Evolutionary conservation across 2,329 filamentous ascomycete species (phyloP).

Genomic region (Alternaria sp.): DNA sequence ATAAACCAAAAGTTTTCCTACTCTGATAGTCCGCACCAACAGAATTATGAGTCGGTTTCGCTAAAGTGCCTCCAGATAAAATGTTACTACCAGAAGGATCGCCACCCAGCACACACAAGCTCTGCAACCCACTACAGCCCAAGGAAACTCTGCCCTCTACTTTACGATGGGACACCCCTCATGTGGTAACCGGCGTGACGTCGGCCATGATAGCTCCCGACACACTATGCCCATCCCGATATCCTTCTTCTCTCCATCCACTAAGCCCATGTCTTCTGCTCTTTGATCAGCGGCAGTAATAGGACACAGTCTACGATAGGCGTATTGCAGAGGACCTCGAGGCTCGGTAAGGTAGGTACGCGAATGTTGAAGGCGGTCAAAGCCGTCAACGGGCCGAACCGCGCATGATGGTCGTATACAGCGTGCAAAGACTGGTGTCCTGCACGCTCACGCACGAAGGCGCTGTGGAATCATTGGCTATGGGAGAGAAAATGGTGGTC

Average conservation of each 20-base stretch:
- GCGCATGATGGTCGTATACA: constrained; percentile 3
- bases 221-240: neutral
- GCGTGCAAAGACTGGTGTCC: constrained; percentile 1
- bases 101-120: neutral
- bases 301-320: neutral
- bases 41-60: neutral
- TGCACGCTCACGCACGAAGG: neutral
- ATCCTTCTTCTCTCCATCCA: neutral
- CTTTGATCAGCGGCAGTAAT: neutral
- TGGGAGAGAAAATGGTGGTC: neutral
- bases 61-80: neutral
- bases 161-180: neutral
- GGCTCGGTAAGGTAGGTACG: constrained; percentile 7
- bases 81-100: neutral
- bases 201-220: neutral
- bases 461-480: neutral
- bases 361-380: neutral
- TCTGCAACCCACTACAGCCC: neutral
- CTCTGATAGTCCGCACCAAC: neutral
- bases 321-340: neutral
- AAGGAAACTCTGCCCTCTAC: neutral
- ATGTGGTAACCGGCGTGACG: neutral
- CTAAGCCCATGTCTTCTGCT: neutral
- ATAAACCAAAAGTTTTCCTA: neutral
- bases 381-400: constrained; percentile 4